Base-by-base conservation (phyloP, 2,329 filamentous ascomycete genomes). In the Ophiostoma sp. region DNA sequence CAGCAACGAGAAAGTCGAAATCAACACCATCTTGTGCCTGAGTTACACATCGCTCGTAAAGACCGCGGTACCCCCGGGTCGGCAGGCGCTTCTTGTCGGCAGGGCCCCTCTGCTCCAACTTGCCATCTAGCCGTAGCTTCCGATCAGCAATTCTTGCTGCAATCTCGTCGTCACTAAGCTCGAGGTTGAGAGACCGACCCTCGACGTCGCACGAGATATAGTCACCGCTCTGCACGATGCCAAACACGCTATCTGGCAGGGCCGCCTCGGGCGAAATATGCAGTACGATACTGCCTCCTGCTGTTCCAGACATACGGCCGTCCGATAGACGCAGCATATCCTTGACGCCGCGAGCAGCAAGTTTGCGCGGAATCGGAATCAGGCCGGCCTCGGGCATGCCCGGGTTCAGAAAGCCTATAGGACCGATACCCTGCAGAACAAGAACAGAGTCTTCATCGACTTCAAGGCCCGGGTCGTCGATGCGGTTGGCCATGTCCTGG, bases 241-340 rank as follows among this genome's bases (percentile, higher is more conserved):
- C 93, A 71, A 97, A 85, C 0, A 92, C 90, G 0, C 91, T 92
- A 11, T 85, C 87, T 0, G 91, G 90, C 42, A 84, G 78, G 0
- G 90, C 92, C 0, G 92, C 92, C 77, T 97, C 93, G 0, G 93
- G 93, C 2, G 89, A 88, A 5, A 97, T 89, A 73, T 97, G 93
- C 5, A 95, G 87, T 0, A 95, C 91, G 72, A 97, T 94, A 68
- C 95, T 97, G 0, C 93, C 93, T 64, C 96, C 93, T 1, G 87
- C 90, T 0, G 93, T 95, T 4, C 93, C 93, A 38, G 86, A 90
- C 81, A 97, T 97, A 42, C 93, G 80, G 0, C 93, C 93, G 74
- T 97, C 93, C 0, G 92, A 96, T 44, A 97, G 84, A 1, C 96
- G 82, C 3, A 95, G 87, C 76, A 97, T 88, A 71, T 97, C 95